phyloP scores from a whole-genome alignment of 257 asterid species.

The Penstemon eatonii region DNA sequence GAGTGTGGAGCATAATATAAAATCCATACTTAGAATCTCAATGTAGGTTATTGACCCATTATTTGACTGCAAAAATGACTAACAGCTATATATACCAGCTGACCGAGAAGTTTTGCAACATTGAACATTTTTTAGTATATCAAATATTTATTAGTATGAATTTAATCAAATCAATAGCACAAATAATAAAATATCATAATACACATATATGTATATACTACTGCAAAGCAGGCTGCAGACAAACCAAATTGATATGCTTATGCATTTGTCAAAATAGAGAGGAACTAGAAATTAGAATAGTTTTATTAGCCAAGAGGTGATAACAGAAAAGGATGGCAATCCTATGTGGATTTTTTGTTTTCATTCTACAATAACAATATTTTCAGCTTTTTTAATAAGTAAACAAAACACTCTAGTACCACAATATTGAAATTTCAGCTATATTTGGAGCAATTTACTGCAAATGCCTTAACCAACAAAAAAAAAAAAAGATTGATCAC shows the following conservation, averaged over 20 bases:
- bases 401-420: not conserved
- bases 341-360: not conserved
- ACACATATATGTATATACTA: not conserved
- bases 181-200: not conserved
- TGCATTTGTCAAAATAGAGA: not conserved
- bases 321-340: slow-evolving; percentile 9
- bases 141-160: not conserved
- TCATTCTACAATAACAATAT: not conserved
- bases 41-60: not conserved
- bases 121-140: not conserved
- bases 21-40: not conserved
- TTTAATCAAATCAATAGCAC: not conserved
- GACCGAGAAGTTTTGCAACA: slow-evolving; percentile 1
- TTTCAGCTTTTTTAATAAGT: not conserved
- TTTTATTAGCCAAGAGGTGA: not conserved
- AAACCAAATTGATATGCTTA: not conserved
- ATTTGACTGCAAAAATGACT: not conserved
- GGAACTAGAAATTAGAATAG: not conserved
- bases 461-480: slow-evolving; percentile 12
- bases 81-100: not conserved
- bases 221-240: not conserved
- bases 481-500: not conserved
- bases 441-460: not conserved
- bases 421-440: not conserved
- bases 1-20: not conserved